phyloP scores from a whole-genome alignment of 83 land plant genomes.

The Thuja plicata region DNA sequence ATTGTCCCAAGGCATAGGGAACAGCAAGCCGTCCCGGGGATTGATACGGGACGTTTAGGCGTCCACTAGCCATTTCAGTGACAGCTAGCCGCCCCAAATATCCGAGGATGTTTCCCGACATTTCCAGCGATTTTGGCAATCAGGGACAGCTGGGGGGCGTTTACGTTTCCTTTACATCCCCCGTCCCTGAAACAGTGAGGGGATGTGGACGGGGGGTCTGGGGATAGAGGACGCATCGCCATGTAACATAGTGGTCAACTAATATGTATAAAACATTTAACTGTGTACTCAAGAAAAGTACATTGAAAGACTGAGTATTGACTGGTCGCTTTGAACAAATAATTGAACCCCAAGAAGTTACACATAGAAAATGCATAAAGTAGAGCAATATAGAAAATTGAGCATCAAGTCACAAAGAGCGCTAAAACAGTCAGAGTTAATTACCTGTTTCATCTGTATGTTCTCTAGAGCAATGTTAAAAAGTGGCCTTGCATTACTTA shows the following conservation, averaged over 20 bases:
- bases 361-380: background rate
- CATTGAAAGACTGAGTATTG: background rate
- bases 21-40: no score
- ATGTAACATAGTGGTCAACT: background rate
- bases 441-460: background rate
- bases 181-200: no score
- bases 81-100: no score
- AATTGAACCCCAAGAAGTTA: background rate
- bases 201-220: no score
- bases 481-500: background rate
- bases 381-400: background rate
- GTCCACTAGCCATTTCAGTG: no score
- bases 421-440: background rate
- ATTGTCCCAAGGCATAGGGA: no score
- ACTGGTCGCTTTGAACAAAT: background rate
- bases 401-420: background rate
- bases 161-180: no score
- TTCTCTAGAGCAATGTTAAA: background rate
- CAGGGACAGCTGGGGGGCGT: no score
- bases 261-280: background rate
- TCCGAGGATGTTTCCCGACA: no score
- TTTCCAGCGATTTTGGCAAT: no score
- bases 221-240: no score
- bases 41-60: no score
- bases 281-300: background rate